phyloP scores from a whole-genome alignment of 1,284 basidiomycete genomes.

The Cryptococcus wingfieldii region DNA sequence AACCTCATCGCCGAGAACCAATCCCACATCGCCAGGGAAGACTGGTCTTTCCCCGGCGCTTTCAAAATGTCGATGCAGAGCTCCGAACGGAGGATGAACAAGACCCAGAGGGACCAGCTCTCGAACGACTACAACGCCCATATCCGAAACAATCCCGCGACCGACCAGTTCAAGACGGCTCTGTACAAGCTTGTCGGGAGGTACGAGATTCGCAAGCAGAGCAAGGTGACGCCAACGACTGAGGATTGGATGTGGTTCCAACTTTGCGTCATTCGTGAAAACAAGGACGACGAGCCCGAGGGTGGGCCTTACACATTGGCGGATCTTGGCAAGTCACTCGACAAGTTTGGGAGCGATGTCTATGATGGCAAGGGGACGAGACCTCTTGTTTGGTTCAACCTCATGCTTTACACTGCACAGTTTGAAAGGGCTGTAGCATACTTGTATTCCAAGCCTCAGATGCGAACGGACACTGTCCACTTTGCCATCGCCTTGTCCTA shows the following conservation, averaged over 20 bases:
- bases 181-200: conserved; percentile 94
- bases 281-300: conserved; percentile 63
- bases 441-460: conserved; percentile 80
- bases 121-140: conserved; percentile 87
- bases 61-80: conserved; percentile 85
- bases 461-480: conserved; percentile 91
- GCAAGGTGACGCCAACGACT: conserved; percentile 82
- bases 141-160: conserved; percentile 72
- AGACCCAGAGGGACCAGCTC: conserved; percentile 75
- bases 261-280: conserved; percentile 64
- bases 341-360: conserved; percentile 84
- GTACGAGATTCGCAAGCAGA: conserved; percentile 79
- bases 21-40: conserved; percentile 70
- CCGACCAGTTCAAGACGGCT: conserved; percentile 92
- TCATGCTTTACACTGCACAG: conserved; percentile 86
- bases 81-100: conserved; percentile 70
- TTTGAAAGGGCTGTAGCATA: conserved; percentile 91
- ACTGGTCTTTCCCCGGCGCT: conserved; percentile 76
- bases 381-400: conserved; percentile 74
- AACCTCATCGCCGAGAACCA: conserved; percentile 69
- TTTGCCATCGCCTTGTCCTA: conserved; percentile 88
- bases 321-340: conserved; percentile 71
- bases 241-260: conserved; percentile 99
- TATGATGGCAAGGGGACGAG: conserved; percentile 74
- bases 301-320: conserved; percentile 63